These are phyloP conservation scores for Backusella tarrabulga DNA, from an alignment of 192 early-diverging fungal species.

Conservation along the genomic window DNA sequence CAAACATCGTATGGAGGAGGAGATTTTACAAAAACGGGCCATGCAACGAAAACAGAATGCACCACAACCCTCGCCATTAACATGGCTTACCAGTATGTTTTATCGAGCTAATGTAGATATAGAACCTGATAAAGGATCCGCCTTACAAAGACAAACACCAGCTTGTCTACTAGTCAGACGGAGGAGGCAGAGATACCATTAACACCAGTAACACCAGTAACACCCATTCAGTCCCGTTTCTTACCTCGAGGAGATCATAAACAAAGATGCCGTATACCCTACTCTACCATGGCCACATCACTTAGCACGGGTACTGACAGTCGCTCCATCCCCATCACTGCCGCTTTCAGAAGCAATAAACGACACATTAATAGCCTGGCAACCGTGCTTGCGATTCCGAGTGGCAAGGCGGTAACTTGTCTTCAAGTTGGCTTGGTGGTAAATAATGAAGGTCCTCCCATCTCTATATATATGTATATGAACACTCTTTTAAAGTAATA, in stretches of 20 bases:
- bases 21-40: conserved; percentile 32
- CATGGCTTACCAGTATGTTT: conserved; percentile 19
- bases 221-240: not conserved
- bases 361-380: not conserved
- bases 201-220: not conserved
- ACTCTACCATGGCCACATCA: not conserved
- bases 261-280: not conserved
- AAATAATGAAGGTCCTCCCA: not conserved
- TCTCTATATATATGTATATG: not conserved
- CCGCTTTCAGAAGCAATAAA: not conserved
- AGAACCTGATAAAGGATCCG: not conserved
- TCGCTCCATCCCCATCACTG: not conserved
- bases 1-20: conserved; percentile 49
- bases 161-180: not conserved
- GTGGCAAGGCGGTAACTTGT: conserved; percentile 16
- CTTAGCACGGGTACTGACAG: conserved; percentile 9
- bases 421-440: conserved; percentile 21
- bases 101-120: not conserved
- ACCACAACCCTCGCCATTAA: not conserved
- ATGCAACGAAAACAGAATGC: not conserved
- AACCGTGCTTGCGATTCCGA: not conserved
- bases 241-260: not conserved
- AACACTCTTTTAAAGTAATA: not conserved
- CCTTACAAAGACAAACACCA: not conserved
- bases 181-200: not conserved